A percentile compares a stretch with the other conserved stretches of the same genome.
Conservation (phyloP, 2,329 filamentous ascomycete genomes). For the Neonectria coccinea region DNA sequence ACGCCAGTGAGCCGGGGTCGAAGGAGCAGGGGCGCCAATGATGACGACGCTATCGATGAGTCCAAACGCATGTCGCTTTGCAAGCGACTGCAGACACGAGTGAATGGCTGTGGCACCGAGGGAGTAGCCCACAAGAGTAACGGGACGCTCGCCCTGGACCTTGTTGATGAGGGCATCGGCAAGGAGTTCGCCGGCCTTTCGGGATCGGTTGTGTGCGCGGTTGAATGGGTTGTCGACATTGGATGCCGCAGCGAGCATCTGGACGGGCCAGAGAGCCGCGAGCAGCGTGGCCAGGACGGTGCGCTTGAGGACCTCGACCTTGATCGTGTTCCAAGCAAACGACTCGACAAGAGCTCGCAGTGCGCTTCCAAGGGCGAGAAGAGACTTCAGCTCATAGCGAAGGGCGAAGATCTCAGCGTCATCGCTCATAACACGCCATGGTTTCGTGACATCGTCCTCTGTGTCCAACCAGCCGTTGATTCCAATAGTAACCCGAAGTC, state of each 20-base stretch:
- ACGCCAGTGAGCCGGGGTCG: constrained; percentile 78
- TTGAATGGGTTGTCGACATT: constrained; percentile 86
- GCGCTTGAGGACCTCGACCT: constrained; percentile 78
- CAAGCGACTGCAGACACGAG: constrained; percentile 80
- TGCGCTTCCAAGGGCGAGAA: constrained; percentile 80
- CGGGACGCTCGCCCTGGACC: constrained; percentile 83
- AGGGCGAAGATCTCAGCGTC: constrained; percentile 86
- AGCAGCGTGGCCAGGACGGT: constrained; percentile 76
- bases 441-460: constrained; percentile 79
- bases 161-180: constrained; percentile 86
- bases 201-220: constrained; percentile 79
- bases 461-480: constrained; percentile 87
- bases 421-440: constrained; percentile 80
- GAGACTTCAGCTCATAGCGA: constrained; percentile 82
- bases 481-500: constrained; percentile 84
- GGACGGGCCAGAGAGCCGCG: constrained; percentile 77
- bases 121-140: constrained; percentile 85
- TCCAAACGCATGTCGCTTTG: constrained; percentile 83
- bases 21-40: constrained; percentile 84
- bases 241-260: constrained; percentile 73
- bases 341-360: constrained; percentile 78
- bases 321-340: constrained; percentile 80
- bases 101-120: constrained; percentile 86
- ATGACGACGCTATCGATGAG: constrained; percentile 86
- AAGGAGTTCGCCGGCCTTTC: constrained; percentile 83